Evolutionary conservation across 345 rosid genomes (phyloP).

Genomic region (Corchorus capsularis): DNA sequence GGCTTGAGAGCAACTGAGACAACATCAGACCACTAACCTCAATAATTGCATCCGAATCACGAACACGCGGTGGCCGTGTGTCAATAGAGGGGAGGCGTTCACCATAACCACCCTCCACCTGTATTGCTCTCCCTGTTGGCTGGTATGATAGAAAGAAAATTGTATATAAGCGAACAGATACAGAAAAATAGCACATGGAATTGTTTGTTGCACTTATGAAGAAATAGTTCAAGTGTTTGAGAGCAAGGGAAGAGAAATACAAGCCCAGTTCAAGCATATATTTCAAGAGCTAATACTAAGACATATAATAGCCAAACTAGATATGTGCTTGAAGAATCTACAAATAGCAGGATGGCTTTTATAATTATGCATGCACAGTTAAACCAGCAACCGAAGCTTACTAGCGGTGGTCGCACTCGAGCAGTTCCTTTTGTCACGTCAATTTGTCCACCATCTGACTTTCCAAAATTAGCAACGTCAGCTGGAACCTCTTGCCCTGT

Average conservation of each 20-base stretch:
- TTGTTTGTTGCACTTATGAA: neutral
- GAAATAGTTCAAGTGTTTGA: neutral
- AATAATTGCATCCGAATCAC: conserved; percentile 94
- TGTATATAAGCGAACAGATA: conserved; percentile 3
- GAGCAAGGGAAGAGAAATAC: conserved; percentile 4
- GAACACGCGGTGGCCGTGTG: conserved; percentile 80
- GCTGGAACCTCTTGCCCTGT: conserved; percentile 69
- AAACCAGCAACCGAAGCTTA: conserved; percentile 44
- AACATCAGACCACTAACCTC: conserved; percentile 54
- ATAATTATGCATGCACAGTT: neutral
- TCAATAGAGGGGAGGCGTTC: conserved; percentile 92
- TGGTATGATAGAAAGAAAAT: conserved; percentile 34
- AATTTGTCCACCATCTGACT: conserved; percentile 59
- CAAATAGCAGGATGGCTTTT: neutral
- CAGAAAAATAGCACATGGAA: neutral
- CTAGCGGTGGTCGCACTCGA: conserved; percentile 75
- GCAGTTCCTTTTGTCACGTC: conserved; percentile 60
- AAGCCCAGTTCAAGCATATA: neutral
- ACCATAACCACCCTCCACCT: conserved; percentile 87
- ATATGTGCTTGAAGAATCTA: neutral
- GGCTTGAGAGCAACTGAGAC: conserved; percentile 21
- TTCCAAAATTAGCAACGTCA: conserved; percentile 58
- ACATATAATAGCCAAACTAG: neutral
- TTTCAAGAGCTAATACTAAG: neutral
- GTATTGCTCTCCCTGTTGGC: conserved; percentile 99